Percentiles rank a stretch among this genome's conserved stretches.
Conservation (phyloP, 768 basidiomycete species). For the Amanita pseudoporphyria region DNA sequence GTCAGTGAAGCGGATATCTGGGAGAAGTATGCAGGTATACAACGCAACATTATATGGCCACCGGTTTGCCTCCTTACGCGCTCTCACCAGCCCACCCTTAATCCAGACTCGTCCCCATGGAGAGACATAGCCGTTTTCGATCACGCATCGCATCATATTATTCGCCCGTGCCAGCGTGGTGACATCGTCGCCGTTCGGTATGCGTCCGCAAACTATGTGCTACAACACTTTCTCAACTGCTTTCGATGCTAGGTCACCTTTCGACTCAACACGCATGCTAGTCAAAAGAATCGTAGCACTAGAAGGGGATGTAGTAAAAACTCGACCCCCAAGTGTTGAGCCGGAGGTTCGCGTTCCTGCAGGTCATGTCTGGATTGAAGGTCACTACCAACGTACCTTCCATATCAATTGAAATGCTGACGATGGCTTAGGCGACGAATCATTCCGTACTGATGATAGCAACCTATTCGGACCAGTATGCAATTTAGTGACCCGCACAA, state of each 20-base stretch:
- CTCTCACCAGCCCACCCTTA: slow-evolving; percentile 52
- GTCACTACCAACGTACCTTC: slow-evolving; percentile 21
- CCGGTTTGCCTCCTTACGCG: neutral
- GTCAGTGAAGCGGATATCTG: slow-evolving; percentile 5
- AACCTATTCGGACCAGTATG: slow-evolving; percentile 63
- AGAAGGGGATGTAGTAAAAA: slow-evolving; percentile 54
- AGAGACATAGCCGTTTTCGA: slow-evolving; percentile 60
- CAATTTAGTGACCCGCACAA: slow-evolving; percentile 3
- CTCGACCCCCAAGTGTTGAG: slow-evolving; percentile 60
- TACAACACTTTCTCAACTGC: neutral
- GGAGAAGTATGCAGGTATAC: slow-evolving; percentile 9
- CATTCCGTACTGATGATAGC: slow-evolving; percentile 60
- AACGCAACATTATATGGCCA: neutral
- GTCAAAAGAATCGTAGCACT: slow-evolving; percentile 61
- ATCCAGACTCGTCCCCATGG: slow-evolving; percentile 56
- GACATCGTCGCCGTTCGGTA: slow-evolving; percentile 62
- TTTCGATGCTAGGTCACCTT: slow-evolving; percentile 40
- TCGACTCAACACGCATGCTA: slow-evolving; percentile 38
- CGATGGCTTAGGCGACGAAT: slow-evolving; percentile 44
- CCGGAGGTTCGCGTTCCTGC: slow-evolving; percentile 42
- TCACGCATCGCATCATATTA: slow-evolving; percentile 30
- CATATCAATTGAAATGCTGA: neutral
- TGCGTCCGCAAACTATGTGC: neutral
- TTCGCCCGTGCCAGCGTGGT: slow-evolving; percentile 33
- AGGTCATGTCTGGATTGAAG: slow-evolving; percentile 73